Evolutionary conservation across 1,139 yeast species (phyloP).

Genomic region (Ogataea hybrid): DNA sequence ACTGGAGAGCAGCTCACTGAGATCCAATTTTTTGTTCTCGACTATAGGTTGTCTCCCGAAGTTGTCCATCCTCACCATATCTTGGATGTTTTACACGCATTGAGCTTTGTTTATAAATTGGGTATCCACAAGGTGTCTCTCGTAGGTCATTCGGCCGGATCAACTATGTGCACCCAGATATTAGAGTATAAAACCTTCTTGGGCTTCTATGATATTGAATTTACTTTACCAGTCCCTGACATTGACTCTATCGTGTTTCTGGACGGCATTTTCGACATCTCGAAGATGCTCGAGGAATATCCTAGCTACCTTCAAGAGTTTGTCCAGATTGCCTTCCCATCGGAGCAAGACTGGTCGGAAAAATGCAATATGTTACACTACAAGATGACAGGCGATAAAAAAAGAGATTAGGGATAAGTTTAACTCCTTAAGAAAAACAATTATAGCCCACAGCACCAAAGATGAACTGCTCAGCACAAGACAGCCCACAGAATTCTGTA

Average conservation of each 20-base stretch:
- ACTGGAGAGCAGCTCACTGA: neutral
- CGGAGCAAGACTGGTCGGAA: slow-evolving; percentile 19
- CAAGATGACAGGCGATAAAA: slow-evolving; percentile 4
- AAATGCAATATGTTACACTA: slow-evolving; percentile 19
- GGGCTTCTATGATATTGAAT: slow-evolving; percentile 4
- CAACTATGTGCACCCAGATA: slow-evolving; percentile 62
- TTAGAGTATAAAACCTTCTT: slow-evolving; percentile 31
- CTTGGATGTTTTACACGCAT: slow-evolving; percentile 50
- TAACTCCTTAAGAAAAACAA: slow-evolving; percentile 12
- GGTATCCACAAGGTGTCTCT: slow-evolving; percentile 34
- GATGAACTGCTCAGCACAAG: slow-evolving; percentile 36
- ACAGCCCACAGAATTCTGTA: slow-evolving; percentile 32
- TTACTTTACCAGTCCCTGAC: slow-evolving; percentile 13
- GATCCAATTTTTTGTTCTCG: slow-evolving; percentile 41
- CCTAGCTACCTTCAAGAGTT: slow-evolving; percentile 41
- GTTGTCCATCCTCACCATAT: slow-evolving; percentile 64
- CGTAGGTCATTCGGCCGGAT: slow-evolving; percentile 85
- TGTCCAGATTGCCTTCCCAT: slow-evolving; percentile 43
- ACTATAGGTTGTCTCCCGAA: slow-evolving; percentile 68
- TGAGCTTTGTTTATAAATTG: slow-evolving; percentile 33
- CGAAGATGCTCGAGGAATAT: slow-evolving; percentile 41
- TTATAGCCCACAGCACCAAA: slow-evolving; percentile 35
- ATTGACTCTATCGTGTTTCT: slow-evolving; percentile 35
- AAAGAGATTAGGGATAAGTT: slow-evolving; percentile 6
- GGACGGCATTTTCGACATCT: slow-evolving; percentile 53